phyloP scores from a whole-genome alignment of 441 rosid genomes.

The Viola pubescens region DNA sequence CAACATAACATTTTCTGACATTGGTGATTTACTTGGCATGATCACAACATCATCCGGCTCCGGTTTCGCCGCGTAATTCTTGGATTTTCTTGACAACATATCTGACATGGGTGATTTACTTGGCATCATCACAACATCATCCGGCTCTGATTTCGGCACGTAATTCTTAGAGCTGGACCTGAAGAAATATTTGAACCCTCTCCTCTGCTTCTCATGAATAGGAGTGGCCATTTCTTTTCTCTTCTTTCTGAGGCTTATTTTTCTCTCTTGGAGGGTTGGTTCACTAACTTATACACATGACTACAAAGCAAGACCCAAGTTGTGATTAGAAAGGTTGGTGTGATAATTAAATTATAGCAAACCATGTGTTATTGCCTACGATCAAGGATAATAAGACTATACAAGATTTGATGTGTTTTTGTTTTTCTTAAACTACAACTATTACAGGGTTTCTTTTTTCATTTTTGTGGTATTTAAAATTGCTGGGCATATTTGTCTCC shows the following conservation, averaged over 20 bases:
- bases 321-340: conserved; percentile 19
- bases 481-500: conserved; percentile 26
- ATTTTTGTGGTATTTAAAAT: background rate
- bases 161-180: conserved; percentile 20
- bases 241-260: conserved; percentile 2
- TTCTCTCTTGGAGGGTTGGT: background rate
- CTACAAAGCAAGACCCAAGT: conserved; percentile 16
- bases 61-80: conserved; percentile 14
- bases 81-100: conserved; percentile 20
- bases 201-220: conserved; percentile 33
- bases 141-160: conserved; percentile 19
- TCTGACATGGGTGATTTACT: conserved; percentile 10
- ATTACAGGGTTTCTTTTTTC: background rate
- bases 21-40: conserved; percentile 3
- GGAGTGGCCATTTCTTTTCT: conserved; percentile 29
- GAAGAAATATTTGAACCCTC: conserved; percentile 30
- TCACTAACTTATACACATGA: conserved; percentile 2
- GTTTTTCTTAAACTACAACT: background rate
- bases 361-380: conserved; percentile 44
- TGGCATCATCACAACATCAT: conserved; percentile 1
- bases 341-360: conserved; percentile 22
- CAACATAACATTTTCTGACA: conserved; percentile 7
- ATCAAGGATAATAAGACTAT: conserved; percentile 21
- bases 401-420: conserved; percentile 23
- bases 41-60: conserved; percentile 10